These are phyloP conservation scores for Lentinula edodes DNA, from an alignment of 768 basidiomycete genomes.

Conservation along the genomic window DNA sequence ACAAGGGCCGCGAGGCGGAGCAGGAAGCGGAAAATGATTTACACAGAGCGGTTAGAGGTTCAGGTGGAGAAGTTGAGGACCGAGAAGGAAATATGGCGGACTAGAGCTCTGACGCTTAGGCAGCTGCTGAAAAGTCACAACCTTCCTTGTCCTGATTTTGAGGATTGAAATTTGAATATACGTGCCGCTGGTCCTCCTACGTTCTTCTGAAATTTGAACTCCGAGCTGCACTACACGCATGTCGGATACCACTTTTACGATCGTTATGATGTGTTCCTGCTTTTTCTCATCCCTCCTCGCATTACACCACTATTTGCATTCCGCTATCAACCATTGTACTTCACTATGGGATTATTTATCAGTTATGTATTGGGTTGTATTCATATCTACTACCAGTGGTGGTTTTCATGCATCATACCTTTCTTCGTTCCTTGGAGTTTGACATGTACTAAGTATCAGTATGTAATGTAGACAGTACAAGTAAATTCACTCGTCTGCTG, in stretches of 20 bases:
- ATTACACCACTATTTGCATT: background rate
- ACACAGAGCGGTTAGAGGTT: slow-evolving; percentile 52
- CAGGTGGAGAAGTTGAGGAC: slow-evolving; percentile 35
- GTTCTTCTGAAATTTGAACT: background rate
- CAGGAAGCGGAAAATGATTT: slow-evolving; percentile 60
- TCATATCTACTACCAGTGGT: background rate
- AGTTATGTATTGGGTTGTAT: background rate
- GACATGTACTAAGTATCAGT: background rate
- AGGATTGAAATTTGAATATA: slow-evolving; percentile 8
- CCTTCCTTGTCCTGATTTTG: slow-evolving; percentile 37
- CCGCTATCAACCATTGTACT: background rate
- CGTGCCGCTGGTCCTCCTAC: background rate
- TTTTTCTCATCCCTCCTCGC: background rate
- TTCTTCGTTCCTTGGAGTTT: background rate
- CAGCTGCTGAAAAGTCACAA: slow-evolving; percentile 44
- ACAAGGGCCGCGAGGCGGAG: slow-evolving; percentile 77
- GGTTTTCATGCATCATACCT: background rate
- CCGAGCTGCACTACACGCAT: background rate
- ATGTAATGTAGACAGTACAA: background rate
- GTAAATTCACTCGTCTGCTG: no score
- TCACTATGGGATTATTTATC: background rate
- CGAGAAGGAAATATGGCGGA: slow-evolving; percentile 51
- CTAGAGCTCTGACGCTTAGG: slow-evolving; percentile 30
- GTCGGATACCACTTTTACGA: background rate
- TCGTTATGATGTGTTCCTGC: background rate